Base-by-base conservation (phyloP, 805 yeast genomes). In the Helenozyma rhizophorensis region DNA sequence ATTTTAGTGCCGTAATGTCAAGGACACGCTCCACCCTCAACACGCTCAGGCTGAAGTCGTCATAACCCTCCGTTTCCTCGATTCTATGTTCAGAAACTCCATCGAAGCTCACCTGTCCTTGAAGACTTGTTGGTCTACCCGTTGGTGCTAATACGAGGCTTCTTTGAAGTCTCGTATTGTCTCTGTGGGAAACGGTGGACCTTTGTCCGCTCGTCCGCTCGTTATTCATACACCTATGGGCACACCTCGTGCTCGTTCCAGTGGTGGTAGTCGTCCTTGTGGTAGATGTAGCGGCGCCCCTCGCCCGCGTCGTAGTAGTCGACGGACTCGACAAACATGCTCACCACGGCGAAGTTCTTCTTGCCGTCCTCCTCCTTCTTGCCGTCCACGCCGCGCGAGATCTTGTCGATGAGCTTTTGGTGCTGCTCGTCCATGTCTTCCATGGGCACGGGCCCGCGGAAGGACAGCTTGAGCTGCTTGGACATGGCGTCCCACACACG, bases 381-480 rank as follows among this genome's bases (percentile, higher is more conserved):
- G 6, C 95, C 95, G 57, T 86, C 95, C 12, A 86, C 95, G 9
- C 95, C 90, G 45, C 95, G 70, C 29, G 74, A 68, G 28, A 86
- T 80, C 32, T 83, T 74, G 56, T 86, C 95, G 27, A 86, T 58
- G 35, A 67, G 54, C 44, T 74, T 75, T 23, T 67, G 65, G 36
- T 74, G 75, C 25, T 76, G 79, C 6, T 65, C 65, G 9, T 74
- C 72, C 51, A 86, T 50, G 14, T 62, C 58, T 2, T 77, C 60
- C n/a, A 81, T 81, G 2, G 95, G 94, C 1, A 69, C 58, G 0
- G 95, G 95, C 43, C 78, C 80, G 34, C 83, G 72, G 58, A 82
- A 86, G 16, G 80, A 69, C 27, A 79, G 72, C 53, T 77, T 80
- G 51, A 82, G 62, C 4, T 60, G 56, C 37, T 80, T 68, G 3